Base-by-base conservation (phyloP, 768 basidiomycete species). In the Podaxis rugospora region DNA sequence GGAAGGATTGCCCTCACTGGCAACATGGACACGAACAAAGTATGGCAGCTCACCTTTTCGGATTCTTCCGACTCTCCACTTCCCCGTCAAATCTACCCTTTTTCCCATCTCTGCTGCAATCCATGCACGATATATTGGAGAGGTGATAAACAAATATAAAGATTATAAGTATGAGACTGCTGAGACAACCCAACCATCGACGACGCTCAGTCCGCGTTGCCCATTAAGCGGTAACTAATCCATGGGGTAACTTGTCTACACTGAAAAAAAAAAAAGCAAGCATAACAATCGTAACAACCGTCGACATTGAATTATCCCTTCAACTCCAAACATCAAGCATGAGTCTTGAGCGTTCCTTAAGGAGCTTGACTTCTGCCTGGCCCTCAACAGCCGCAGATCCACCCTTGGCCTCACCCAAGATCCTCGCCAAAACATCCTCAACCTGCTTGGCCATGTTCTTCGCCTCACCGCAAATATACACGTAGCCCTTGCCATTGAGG, bases 391-490 rank as follows among this genome's bases (percentile, higher is more conserved):
- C 90, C 1, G 84, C 87, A 18, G 81, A 86, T 21, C 95, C 97
- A 40, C 93, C 94, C 80, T 97, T 98, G 4, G 93, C 94, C 72
- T 95, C 91, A 10, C 90, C 97, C 18, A 99, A 81, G 64, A 94
- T 89, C 64, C 78, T 80, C 60, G 88, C 88, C 44, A 99, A 78
- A 49, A 87, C 83, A 66, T 96, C 93, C 75, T 99, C 97, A 21
- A 99, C 97, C 46, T 89, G 85, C 73, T 93, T 95, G 73, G 88
- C 88, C 97, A 99, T 99, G 73, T 82, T 84, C 83, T 93, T 96
- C 57, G 95, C 95, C 68, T 98, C 95, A 69, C 95, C 95, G 67
- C 95, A 98, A 64, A 98, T 92, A 74, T 98, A 98, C 2, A 97
- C 83, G 73, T 95, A 96, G n/a, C 93, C 97, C 76, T 98, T 94